Evolutionary conservation across 768 basidiomycete species (phyloP), one percentile per base, ranked within the genome.

Genomic region (Leccinum boreale): DNA sequence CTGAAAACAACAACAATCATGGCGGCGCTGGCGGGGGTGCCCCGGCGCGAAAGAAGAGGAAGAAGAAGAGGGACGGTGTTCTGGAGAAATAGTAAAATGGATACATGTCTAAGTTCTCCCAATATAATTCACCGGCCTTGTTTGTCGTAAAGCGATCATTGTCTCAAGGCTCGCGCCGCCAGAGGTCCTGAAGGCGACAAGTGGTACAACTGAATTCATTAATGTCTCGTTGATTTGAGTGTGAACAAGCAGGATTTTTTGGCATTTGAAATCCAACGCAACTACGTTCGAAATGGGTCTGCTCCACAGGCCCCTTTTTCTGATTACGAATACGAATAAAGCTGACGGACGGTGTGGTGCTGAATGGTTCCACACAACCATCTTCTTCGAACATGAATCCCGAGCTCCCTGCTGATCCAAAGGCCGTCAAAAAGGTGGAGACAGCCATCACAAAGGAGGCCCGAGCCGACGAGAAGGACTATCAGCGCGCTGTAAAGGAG

Each of bases 401-500:
- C 5, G 47, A 58, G 54, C 19, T 64, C 46, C 61, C 63, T 49
- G 5, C 54, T 26, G 68, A 64, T 60, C 65, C 60, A 53, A 65
- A 65, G 57, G 66, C 72, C 8, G 50, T 75, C 45, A 77, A 75
- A 64, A 70, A 75, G 63, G 56, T 76, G 50, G 81, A 84, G 65
- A 81, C 78, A 55, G 68, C 70, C 17, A 69, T 83, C 35, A 62
- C 73, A 4, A 76, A 75, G 52, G 85, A 86, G 61, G 79, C 79
- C 17, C 81, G 80, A 62, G 72, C 75, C 24, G 84, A 85, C 66
- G 75, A 81, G 54, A 76, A 71, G 49, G 70, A 70, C 31, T 67
- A 88, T 62, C 77, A 83, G 66, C 76, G 79, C 48, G 77, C 81
- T 33, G 59, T 84, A 59, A 84, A 83, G 65, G 81, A 85, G 50